phyloP scores from a whole-genome alignment of 768 basidiomycete genomes.

The Sarcodon aspratus region DNA sequence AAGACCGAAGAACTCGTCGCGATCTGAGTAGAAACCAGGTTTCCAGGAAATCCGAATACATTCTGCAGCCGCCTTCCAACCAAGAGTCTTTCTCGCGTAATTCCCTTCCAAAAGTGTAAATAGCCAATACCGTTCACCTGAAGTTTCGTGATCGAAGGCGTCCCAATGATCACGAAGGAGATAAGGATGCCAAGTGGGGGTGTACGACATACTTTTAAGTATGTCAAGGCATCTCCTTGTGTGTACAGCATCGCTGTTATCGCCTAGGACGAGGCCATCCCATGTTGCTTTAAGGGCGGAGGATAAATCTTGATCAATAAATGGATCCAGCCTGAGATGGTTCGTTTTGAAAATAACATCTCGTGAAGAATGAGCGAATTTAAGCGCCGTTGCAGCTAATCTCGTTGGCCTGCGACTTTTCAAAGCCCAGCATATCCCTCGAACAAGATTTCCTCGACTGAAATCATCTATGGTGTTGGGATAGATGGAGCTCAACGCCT shows the following conservation, averaged over 20 bases:
- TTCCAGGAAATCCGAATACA: no score
- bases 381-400: background rate
- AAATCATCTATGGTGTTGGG: background rate
- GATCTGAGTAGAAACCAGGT: no score
- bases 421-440: background rate
- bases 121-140: no score
- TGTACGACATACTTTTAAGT: background rate
- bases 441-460: background rate
- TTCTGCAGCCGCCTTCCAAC: no score
- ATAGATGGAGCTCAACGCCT: background rate
- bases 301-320: no score
- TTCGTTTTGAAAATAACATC: background rate
- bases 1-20: no score
- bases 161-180: background rate
- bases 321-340: no score
- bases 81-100: no score
- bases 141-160: background rate
- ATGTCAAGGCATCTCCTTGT: background rate
- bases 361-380: background rate
- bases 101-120: no score
- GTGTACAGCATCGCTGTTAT: background rate
- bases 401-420: background rate
- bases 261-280: background rate
- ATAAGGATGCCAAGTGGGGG: background rate
- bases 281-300: no score